Evolutionary conservation across 345 rosid species (phyloP).

Genomic region (Gossypium herbaceum): DNA sequence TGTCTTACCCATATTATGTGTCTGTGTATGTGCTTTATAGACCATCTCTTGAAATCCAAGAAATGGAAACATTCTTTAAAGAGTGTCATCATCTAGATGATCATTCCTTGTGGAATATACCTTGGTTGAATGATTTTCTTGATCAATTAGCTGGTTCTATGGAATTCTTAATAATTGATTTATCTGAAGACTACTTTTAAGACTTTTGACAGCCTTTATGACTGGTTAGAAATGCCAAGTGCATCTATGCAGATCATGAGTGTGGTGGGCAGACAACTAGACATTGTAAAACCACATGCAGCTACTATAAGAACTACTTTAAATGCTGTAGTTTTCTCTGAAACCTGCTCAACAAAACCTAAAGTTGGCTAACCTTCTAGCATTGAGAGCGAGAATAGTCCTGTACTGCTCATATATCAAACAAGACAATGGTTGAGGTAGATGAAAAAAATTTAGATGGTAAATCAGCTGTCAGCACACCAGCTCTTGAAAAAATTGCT

Average conservation of each 20-base stretch:
- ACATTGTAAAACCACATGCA: background rate
- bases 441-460: constrained; percentile 23
- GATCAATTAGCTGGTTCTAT: background rate
- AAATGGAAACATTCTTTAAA: too few species aligned
- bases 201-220: too few species aligned
- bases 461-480: background rate
- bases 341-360: constrained; percentile 44
- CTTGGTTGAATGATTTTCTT: background rate
- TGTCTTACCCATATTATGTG: too few species aligned
- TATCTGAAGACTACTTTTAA: background rate
- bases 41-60: too few species aligned
- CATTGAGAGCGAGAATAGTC: constrained; percentile 31
- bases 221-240: too few species aligned
- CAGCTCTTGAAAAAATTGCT: constrained; percentile 26
- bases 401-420: constrained; percentile 18
- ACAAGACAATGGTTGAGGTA: constrained; percentile 24
- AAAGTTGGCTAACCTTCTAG: constrained; percentile 33
- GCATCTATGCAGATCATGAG: too few species aligned
- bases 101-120: background rate
- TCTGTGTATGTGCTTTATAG: too few species aligned
- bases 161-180: background rate
- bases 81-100: too few species aligned
- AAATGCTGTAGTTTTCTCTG: constrained; percentile 9
- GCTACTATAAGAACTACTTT: background rate
- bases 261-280: background rate